Percentiles rank a stretch among this genome's conserved stretches.
Conservation (phyloP, 805 yeast species). For the Lipomyces yamadae region DNA sequence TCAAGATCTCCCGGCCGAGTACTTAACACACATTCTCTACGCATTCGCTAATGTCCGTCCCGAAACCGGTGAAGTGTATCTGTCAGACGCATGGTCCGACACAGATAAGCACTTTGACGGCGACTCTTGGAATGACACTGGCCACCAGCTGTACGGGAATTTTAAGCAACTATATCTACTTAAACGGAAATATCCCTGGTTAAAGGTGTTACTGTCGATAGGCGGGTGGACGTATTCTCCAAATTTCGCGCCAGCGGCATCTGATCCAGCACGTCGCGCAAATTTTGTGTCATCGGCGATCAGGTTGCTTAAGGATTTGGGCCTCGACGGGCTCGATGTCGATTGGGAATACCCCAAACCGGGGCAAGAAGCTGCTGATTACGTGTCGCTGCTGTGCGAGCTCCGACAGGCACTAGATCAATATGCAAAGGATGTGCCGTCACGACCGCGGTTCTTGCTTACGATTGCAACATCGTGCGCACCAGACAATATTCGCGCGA, state of each 20-base stretch:
- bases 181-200: constrained; percentile 49
- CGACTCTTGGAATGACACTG: constrained; percentile 20
- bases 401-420: constrained; percentile 51
- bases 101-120: constrained; percentile 15
- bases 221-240: constrained; percentile 77
- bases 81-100: constrained; percentile 70
- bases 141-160: constrained; percentile 50
- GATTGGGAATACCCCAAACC: constrained; percentile 91
- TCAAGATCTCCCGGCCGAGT: constrained; percentile 60
- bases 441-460: constrained; percentile 51
- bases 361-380: constrained; percentile 52
- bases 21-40: constrained; percentile 72
- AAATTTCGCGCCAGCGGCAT: constrained; percentile 50
- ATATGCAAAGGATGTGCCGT: constrained; percentile 44
- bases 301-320: constrained; percentile 50
- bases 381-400: constrained; percentile 51
- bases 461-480: constrained; percentile 82
- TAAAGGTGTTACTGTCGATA: constrained; percentile 71
- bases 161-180: constrained; percentile 56
- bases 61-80: constrained; percentile 56
- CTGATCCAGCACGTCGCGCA: constrained; percentile 47
- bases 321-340: constrained; percentile 88
- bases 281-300: constrained; percentile 59
- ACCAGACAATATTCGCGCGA: constrained; percentile 43
- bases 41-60: constrained; percentile 71